Percentiles rank a stretch among this genome's conserved stretches.
phyloP scores from a whole-genome alignment of 176 grass and related monocot species.

The Areca catechu region DNA sequence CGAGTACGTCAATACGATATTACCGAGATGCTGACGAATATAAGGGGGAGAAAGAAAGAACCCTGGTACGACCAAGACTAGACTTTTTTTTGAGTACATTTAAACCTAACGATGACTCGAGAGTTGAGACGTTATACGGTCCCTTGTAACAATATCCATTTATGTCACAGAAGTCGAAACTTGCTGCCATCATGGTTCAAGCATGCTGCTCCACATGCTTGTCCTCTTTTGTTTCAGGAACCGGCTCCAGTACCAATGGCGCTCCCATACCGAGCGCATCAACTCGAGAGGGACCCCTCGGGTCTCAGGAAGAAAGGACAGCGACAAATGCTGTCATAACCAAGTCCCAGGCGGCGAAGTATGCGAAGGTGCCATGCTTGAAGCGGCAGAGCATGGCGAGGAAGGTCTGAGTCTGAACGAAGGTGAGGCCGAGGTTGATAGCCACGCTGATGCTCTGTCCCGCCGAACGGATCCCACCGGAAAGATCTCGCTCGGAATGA shows the following conservation, averaged over 20 bases:
- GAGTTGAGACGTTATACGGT: no score
- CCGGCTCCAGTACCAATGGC: constrained; percentile 51
- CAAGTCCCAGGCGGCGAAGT: constrained; percentile 55
- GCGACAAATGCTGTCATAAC: constrained; percentile 70
- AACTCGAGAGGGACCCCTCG: constrained; percentile 58
- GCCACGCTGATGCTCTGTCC: constrained; percentile 63
- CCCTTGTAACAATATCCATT: no score
- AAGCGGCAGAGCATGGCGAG: constrained; percentile 78
- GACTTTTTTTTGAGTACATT: no score
- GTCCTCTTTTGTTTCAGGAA: no score
- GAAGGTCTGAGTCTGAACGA: constrained; percentile 72
- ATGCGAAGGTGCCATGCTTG: constrained; percentile 58
- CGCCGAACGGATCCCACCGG: constrained; percentile 69
- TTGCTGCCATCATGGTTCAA: no score
- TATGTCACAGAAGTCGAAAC: no score
- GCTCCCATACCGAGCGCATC: constrained; percentile 45
- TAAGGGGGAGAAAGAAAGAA: no score
- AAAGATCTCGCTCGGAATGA: constrained; percentile 71
- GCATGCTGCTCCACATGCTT: no score
- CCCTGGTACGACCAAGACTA: no score
- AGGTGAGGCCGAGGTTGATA: constrained; percentile 42
- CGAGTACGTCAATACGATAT: no score
- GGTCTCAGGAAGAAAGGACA: constrained; percentile 57
- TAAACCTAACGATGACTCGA: no score
- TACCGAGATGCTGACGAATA: no score